Base-by-base conservation (phyloP, 164 flowering plant genomes). In the Berberis vulgaris region DNA sequence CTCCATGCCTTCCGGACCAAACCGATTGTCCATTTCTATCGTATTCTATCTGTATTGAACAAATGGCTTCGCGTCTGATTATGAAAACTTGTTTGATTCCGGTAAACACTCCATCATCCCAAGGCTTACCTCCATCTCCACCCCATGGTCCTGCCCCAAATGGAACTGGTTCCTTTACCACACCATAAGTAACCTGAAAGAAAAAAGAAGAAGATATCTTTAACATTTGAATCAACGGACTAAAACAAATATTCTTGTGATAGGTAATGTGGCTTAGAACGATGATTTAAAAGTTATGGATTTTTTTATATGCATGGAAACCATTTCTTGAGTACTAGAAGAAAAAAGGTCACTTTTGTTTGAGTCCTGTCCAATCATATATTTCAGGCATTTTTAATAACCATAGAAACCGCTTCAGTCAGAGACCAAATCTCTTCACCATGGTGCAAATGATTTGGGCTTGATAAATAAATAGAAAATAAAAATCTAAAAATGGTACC, bases 61-160 rank as follows among this genome's bases (percentile, higher is more conserved):
- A 73, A 62, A 91, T 81, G 11, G 78, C 86, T 43, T 80, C 91
- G 8, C 68, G 64, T 76, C 77, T 78, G 7, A 81, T 80, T 61
- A 86, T 6, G 46, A 66, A 69, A 41, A 91, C 85, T 66, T 88
- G 87, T 67, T 71, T 86, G 13, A 88, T 73, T 41, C 95, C 97
- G 1, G 88, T 70, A 61, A 72, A 85, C 3, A 85, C 91, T 41
- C 97, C 97, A 75, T 88, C 97, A 71, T 91, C 96, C 97, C 97
- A 91, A 3, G 84, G 76, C 60, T 66, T 74, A 7, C 97, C 97
- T 71, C 91, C 87, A 42, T 88, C 87, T 1, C 97, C 97, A 26
- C 97, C 96, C 96, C 97, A 91, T 6, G 96, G 97, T 2, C 93
- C 93, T 0, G 88, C 77, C 43, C 83, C 89, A 50, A 72, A 75